Evolutionary conservation across 73 alveolate species (phyloP), one percentile per base, ranked within the genome.

Genomic region (Paramecium biaurelia): DNA sequence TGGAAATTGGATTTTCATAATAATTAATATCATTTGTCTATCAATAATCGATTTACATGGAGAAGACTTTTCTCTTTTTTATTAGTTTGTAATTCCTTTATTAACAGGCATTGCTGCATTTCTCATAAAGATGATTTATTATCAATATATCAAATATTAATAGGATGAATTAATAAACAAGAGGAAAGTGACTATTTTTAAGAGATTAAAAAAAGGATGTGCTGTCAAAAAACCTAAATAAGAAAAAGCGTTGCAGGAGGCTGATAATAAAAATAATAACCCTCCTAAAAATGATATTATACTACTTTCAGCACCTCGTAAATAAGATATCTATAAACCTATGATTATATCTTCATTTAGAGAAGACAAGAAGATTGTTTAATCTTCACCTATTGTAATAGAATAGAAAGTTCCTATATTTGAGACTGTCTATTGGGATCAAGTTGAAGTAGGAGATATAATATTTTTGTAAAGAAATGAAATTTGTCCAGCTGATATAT

Each of bases 401-500:
- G 86, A 37, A 72, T 34, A 68, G 23, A 89, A 89, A 70, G 47
- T 70, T 15, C 42, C 20, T 21, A 89, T 89, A 14, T 35, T 89
- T 1, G 89, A 89, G 20, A 30, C 85, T 5, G 79, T 89, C 4
- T 30, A 43, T 15, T 70, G 92, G 92, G 70, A 70, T 34, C 30
- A 70, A 26, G n/a, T 89, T n/a, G 42, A 89, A 37, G 58, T 89
- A 12, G 92, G 94, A 9, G 94, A 89, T 63, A 86, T 86, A 0
- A 79, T 86, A 3, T 20, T 37, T 0, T 20, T 86, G 20, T 63
- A 86, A 67, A 63, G 93, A 37, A 76, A 76, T 18, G 45, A 86
- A 86, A 41, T 67, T 7, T 32, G 88, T 26, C 93, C 93, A 57
- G 93, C 93, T 11, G 93, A 86, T 67, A 15, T 86, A 30, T 23